Base-by-base conservation (phyloP, 2,329 filamentous ascomycete species). In the Aspergillus sp. region DNA sequence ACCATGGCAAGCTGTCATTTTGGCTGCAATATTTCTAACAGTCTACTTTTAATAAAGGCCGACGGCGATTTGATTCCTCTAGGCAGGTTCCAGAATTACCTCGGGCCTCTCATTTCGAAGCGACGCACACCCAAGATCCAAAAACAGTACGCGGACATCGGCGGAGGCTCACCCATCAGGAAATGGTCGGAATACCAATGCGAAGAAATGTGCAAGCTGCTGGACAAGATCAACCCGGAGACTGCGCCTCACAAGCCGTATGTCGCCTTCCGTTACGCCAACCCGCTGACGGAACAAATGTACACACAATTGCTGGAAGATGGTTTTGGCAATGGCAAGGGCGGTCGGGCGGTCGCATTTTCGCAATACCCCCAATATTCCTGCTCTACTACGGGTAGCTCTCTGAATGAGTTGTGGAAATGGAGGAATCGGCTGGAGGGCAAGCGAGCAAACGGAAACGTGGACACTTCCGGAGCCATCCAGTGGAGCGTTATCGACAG, bases 311-410 rank as follows among this genome's bases (percentile, higher is more conserved):
- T 99, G 65, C 80, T 99, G 23, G 87, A 87, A 7, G 95, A 99
- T 74, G 95, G 95, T 0, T 97, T 98, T 73, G 94, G 93, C 10
- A 87, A 88, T 56, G 93, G 94, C 4, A 91, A 87, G 62, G 93
- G 93, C n/a, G 94, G 94, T 3, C 86, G 95, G 60, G 95, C 96
- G 1, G 92, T 99, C 4, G 95, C 95, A 1, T 99, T 99, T 73
- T 97, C 94, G 28, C 95, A 99, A 78, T 99, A 99, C 71, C 95
- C 95, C 2, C 95, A 99, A 76, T 99, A 99, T 78, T 97, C 92
- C 19, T 99, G 96, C 80, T 97, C 92, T 19, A 99, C 95, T 1
- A 99, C 95, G 0, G 95, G 95, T 21, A 97, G 92, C 76, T 97
- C 92, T 64, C 80, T 99, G 59, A 99, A 99, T 72, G 95, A 99